Conservation (phyloP, 208 protist genomes). For the Lotmaria passim region DNA sequence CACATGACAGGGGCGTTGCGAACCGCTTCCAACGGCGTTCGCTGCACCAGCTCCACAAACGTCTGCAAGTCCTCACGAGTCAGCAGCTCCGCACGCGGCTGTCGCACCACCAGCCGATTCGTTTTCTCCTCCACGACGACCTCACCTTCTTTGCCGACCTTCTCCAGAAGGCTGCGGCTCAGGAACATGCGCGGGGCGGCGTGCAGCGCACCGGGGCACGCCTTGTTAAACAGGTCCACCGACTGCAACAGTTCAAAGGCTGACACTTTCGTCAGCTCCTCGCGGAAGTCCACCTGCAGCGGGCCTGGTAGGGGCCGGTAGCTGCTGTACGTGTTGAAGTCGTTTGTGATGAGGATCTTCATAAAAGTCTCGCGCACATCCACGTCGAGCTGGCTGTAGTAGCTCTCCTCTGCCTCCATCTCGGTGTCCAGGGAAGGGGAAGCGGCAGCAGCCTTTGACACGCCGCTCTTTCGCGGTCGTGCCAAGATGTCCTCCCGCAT, state of each 20-base stretch:
- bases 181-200: conserved; percentile 43
- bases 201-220: conserved; percentile 53
- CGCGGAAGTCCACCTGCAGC: conserved; percentile 73
- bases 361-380: conserved; percentile 76
- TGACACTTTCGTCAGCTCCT: conserved; percentile 57
- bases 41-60: conserved; percentile 49
- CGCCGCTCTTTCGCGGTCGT: background rate
- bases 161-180: conserved; percentile 62
- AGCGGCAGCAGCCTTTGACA: background rate
- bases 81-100: conserved; percentile 47
- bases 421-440: background rate
- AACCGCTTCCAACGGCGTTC: conserved; percentile 51
- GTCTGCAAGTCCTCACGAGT: conserved; percentile 48
- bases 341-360: conserved; percentile 56
- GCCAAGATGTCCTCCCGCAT: conserved; percentile 25
- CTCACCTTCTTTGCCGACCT: conserved; percentile 56
- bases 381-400: conserved; percentile 63
- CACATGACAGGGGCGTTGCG: conserved; percentile 48
- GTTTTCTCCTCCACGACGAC: conserved; percentile 50
- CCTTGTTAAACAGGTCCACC: conserved; percentile 56
- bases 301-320: conserved; percentile 68
- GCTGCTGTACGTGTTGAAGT: conserved; percentile 51
- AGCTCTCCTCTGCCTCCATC: conserved; percentile 42
- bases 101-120: conserved; percentile 39
- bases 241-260: conserved; percentile 69